phyloP scores from a whole-genome alignment of 2,329 filamentous ascomycete genomes.

The Botryotinia narcissicola region DNA sequence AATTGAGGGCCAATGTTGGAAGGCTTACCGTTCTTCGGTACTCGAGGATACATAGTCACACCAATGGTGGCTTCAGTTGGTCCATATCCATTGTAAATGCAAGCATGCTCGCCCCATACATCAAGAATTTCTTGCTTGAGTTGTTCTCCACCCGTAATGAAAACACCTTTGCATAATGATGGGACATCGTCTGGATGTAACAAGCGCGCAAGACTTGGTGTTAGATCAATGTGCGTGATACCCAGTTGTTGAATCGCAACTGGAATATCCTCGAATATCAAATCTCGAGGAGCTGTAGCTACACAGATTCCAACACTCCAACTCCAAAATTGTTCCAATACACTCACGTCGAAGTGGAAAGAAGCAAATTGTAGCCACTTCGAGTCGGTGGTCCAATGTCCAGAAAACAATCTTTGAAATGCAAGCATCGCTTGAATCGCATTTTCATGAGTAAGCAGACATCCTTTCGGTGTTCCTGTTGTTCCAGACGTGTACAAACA shows the following conservation, averaged over 20 bases:
- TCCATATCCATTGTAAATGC: conserved; percentile 91
- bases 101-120: conserved; percentile 72
- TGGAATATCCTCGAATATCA: conserved; percentile 81
- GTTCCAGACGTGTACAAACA: conserved; percentile 42
- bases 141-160: conserved; percentile 89
- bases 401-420: conserved; percentile 74
- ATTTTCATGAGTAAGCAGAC: conserved; percentile 84
- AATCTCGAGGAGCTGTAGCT: conserved; percentile 75
- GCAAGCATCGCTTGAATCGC: conserved; percentile 85
- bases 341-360: conserved; percentile 91
- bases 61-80: conserved; percentile 93
- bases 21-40: conserved; percentile 72
- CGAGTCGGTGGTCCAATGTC: conserved; percentile 70
- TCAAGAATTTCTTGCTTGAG: conserved; percentile 87
- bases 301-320: conserved; percentile 89
- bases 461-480: conserved; percentile 47
- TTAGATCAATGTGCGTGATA: conserved; percentile 90
- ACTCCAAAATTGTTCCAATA: conserved; percentile 92
- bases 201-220: conserved; percentile 79
- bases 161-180: conserved; percentile 75
- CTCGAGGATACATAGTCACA: conserved; percentile 82
- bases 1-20: conserved; percentile 89
- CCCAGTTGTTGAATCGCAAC: conserved; percentile 66
- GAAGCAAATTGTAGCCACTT: conserved; percentile 92
- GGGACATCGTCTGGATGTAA: conserved; percentile 79